phyloP scores from a whole-genome alignment of 2,329 filamentous ascomycete genomes.

The Trichoderma harzianum region DNA sequence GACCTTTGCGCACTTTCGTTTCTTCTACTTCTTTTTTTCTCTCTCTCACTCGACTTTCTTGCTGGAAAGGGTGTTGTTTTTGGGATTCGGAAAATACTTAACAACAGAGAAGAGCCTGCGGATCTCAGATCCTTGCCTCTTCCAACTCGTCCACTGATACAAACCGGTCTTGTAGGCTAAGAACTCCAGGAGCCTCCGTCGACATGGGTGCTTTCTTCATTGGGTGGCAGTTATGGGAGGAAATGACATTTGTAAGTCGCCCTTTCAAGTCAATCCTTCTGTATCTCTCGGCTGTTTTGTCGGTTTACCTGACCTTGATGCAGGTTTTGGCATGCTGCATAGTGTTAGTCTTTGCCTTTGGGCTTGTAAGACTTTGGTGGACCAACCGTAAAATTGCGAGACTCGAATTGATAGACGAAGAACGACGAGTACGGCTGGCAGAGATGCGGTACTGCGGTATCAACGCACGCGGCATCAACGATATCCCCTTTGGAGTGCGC shows the following conservation, averaged over 20 bases:
- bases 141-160: background rate
- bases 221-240: conserved; percentile 78
- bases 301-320: background rate
- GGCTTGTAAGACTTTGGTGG: conserved; percentile 65
- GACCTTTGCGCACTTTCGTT: background rate
- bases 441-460: conserved; percentile 57
- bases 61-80: background rate
- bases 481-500: conserved; percentile 81
- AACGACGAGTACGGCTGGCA: conserved; percentile 53
- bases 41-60: background rate
- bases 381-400: conserved; percentile 53
- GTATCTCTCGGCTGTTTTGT: background rate
- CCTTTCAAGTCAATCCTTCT: background rate
- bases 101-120: background rate
- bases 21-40: background rate
- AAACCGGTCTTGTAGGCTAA: background rate
- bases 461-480: conserved; percentile 39
- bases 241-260: conserved; percentile 78
- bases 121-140: background rate
- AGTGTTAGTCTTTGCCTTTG: conserved; percentile 64
- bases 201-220: conserved; percentile 54
- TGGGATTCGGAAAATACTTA: background rate
- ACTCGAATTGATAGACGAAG: conserved; percentile 63
- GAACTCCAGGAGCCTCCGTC: background rate
- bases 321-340: conserved; percentile 73